Conservation (phyloP, 257 asterid genomes). For the Fraxinus excelsior region DNA sequence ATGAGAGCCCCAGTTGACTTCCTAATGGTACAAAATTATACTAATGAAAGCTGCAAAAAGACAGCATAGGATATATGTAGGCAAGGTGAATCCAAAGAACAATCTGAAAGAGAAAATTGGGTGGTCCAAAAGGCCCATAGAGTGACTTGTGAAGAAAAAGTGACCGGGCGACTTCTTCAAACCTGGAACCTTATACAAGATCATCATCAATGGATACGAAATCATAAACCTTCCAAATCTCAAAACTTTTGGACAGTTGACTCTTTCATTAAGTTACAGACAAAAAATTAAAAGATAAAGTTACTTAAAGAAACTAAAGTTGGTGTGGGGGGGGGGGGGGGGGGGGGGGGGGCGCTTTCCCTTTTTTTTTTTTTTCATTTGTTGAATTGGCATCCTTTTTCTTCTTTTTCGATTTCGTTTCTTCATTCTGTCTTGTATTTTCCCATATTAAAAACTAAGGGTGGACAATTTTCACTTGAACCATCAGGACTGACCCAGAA, state of each 20-base stretch:
- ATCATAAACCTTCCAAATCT: conserved; percentile 16
- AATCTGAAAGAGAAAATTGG: conserved; percentile 21
- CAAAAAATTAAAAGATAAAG: conserved; percentile 12
- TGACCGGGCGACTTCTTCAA: conserved; percentile 30
- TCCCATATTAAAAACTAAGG: neutral
- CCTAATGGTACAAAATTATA: neutral
- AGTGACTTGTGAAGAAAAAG: conserved; percentile 44
- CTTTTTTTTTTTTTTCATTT: conserved; percentile 7
- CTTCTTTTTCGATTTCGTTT: neutral
- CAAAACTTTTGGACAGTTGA: conserved; percentile 28
- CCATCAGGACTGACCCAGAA: neutral
- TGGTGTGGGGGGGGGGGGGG: neutral
- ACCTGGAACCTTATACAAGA: conserved; percentile 30
- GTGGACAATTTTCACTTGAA: neutral
- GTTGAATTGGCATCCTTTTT: neutral
- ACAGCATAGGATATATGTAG: conserved; percentile 19
- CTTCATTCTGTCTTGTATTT: neutral
- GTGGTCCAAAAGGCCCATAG: conserved; percentile 52
- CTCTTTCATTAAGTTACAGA: conserved; percentile 20
- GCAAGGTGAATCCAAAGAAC: conserved; percentile 23
- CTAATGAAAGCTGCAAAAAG: conserved; percentile 23
- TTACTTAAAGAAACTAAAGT: conserved; percentile 4
- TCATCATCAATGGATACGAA: conserved; percentile 29
- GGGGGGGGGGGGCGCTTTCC: neutral
- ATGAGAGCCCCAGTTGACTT: neutral